Percentiles rank a stretch among this genome's conserved stretches.
Conservation (phyloP, 1,284 basidiomycete species). For the Cystobasidium pallidum region DNA sequence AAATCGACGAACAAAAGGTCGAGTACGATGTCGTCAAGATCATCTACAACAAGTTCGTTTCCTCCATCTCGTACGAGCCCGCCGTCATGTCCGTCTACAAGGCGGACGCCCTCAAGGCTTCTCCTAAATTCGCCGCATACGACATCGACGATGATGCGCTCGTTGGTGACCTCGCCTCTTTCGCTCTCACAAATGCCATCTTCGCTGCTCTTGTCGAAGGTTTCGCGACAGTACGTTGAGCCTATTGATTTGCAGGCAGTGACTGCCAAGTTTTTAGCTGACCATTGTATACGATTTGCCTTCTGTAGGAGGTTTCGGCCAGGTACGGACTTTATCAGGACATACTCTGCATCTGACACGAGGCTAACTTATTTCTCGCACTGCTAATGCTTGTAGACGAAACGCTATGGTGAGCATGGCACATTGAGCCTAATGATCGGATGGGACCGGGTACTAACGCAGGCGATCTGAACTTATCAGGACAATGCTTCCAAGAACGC, state of each 20-base stretch:
- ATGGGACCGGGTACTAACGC: slow-evolving; percentile 6
- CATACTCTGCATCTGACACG: no score
- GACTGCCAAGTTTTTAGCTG: background rate
- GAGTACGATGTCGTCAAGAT: slow-evolving; percentile 85
- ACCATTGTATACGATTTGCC: background rate
- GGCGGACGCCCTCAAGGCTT: slow-evolving; percentile 74
- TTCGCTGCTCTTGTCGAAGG: slow-evolving; percentile 92
- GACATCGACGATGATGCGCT: slow-evolving; percentile 84
- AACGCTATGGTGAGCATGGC: slow-evolving; percentile 75
- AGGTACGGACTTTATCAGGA: slow-evolving; percentile 54
- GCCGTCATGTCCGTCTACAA: slow-evolving; percentile 76
- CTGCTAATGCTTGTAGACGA: slow-evolving; percentile 67
- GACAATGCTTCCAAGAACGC: slow-evolving; percentile 99
- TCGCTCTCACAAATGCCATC: slow-evolving; percentile 94
- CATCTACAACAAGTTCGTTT: slow-evolving; percentile 90
- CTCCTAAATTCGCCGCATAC: slow-evolving; percentile 65
- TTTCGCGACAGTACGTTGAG: slow-evolving; percentile 87
- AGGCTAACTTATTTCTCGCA: no score
- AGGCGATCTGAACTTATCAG: background rate
- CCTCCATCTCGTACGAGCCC: slow-evolving; percentile 80
- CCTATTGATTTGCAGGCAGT: no score
- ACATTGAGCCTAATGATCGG: background rate
- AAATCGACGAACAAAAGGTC: slow-evolving; percentile 82
- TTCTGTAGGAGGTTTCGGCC: slow-evolving; percentile 48
- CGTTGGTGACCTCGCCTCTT: slow-evolving; percentile 91